Base-by-base conservation (phyloP, 805 yeast genomes). In the Saccharomycopsis olivae region DNA sequence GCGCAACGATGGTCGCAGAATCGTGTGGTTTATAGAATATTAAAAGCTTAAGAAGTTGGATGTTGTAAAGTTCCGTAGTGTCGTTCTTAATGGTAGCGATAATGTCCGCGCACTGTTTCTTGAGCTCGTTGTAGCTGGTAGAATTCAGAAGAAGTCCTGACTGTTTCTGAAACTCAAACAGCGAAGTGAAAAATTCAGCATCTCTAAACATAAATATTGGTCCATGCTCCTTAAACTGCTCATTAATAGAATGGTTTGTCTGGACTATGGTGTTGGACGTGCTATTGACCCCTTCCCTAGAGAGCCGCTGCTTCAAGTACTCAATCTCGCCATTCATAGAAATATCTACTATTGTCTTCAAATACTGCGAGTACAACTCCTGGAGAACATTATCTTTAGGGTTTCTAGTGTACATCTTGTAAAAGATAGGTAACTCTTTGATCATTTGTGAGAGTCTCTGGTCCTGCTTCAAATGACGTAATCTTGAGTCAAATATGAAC, bases 381-480 rank as follows among this genome's bases (percentile, higher is more conserved):
- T 13, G 18, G 1, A 20, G 11, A 3, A 14, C 5, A 5, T 17
- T 19, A 21, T 39, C 39, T 11, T 34, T 20, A 4, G 29, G 20
- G 5, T 8, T 17, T 4, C 29, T 25, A 5, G 31, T 9, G 29
- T 41, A 44, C 3, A 31, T 13, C 6, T 36, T 33, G 24, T 44
- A 44, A 10, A 38, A 28, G n/a, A 44, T 31, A 3, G 48, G 48
- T 15, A 41, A 29, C 18, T 36, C 44, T 19, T 19, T 16, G 20
- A 34, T 21, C 18, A 38, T 21, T 18, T 38, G 36, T 13, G 29
- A 17, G 23, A 46, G 29, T 16, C 47, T 10, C 50, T 51, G n/a
- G n/a, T 28, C 43, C 44, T 15, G 21, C 5, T 16, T 56, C 59
- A 58, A 34, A 53, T 35, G 28, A 16, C 38, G 34, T 3, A 35